phyloP scores from a whole-genome alignment of 2,329 filamentous ascomycete species.

The Immersiporthe knoxdaviesiana region DNA sequence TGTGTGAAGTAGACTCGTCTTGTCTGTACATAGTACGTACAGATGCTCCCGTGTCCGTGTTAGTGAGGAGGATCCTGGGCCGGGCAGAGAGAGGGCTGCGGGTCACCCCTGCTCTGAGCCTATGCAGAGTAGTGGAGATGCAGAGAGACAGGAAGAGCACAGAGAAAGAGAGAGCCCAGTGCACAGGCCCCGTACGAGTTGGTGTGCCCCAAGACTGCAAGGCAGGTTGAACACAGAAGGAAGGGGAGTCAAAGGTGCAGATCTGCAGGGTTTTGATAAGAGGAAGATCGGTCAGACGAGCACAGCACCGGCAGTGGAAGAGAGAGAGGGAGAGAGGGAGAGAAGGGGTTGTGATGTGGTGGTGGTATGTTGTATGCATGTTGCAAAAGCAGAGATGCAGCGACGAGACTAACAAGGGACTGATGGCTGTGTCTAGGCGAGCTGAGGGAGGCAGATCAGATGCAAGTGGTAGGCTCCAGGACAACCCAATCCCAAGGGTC shows the following conservation, averaged over 20 bases:
- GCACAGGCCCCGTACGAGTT: constrained; percentile 20
- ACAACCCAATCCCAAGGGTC: constrained; percentile 6
- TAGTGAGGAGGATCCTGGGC: constrained; percentile 20
- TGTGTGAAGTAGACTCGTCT: constrained; percentile 14
- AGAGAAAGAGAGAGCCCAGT: constrained; percentile 16
- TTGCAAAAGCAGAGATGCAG: background rate
- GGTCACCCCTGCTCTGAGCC: constrained; percentile 21
- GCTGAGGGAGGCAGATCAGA: constrained; percentile 12
- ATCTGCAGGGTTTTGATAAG: constrained; percentile 11
- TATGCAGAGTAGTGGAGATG: constrained; percentile 28
- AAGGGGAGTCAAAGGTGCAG: constrained; percentile 11
- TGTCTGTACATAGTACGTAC: background rate
- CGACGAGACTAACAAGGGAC: background rate
- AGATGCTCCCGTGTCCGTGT: constrained; percentile 25
- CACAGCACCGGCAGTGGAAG: constrained; percentile 12
- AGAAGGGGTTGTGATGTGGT: background rate
- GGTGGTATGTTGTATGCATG: background rate
- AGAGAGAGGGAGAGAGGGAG: too few relatives aligned
- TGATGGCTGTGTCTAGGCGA: constrained; percentile 12
- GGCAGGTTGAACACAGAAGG: constrained; percentile 18
- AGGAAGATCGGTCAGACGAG: constrained; percentile 18
- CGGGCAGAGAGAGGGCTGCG: constrained; percentile 27
- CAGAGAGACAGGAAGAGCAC: background rate
- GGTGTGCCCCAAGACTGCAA: constrained; percentile 13
- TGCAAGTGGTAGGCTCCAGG: constrained; percentile 11